Evolutionary conservation across 2,329 filamentous ascomycete species (phyloP).

Genomic region (Trichophyton simii): DNA sequence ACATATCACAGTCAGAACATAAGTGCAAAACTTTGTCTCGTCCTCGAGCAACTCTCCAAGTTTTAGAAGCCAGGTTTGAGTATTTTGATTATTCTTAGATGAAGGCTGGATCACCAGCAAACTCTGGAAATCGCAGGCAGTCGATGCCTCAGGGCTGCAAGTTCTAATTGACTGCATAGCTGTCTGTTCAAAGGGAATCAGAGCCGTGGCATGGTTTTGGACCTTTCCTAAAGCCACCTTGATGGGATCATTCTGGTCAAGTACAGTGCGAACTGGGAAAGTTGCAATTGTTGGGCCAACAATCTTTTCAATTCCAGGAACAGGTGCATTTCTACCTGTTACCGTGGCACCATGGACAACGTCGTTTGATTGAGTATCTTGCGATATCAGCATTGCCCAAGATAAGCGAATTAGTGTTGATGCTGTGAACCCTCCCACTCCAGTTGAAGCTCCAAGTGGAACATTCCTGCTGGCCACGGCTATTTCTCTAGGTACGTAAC

Average conservation of each 20-base stretch:
- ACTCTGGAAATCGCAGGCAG: constrained; percentile 31
- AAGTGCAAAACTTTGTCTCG: constrained; percentile 7
- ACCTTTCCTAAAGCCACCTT: constrained; percentile 39
- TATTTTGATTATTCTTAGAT: neutral
- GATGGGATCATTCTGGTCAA: constrained; percentile 23
- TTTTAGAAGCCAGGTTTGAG: neutral
- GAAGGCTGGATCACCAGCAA: constrained; percentile 26
- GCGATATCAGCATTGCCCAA: constrained; percentile 5
- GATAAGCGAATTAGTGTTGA: constrained; percentile 8
- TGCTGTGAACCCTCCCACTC: neutral
- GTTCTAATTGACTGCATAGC: constrained; percentile 37
- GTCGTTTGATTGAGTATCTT: constrained; percentile 20
- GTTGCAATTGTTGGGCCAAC: constrained; percentile 35
- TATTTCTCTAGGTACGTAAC: neutral
- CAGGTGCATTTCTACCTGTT: constrained; percentile 29
- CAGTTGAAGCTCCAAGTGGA: neutral
- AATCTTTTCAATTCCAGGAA: constrained; percentile 23
- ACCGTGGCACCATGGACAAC: constrained; percentile 33
- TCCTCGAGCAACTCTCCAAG: constrained; percentile 1
- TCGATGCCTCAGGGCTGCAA: constrained; percentile 32
- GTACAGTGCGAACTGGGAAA: constrained; percentile 27
- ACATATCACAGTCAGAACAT: constrained; percentile 6
- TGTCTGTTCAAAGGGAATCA: constrained; percentile 43
- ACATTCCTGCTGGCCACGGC: neutral
- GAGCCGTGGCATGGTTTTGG: neutral